Evolutionary conservation across 306 rosid genomes (phyloP).

Genomic region (Sophora flavescens): DNA sequence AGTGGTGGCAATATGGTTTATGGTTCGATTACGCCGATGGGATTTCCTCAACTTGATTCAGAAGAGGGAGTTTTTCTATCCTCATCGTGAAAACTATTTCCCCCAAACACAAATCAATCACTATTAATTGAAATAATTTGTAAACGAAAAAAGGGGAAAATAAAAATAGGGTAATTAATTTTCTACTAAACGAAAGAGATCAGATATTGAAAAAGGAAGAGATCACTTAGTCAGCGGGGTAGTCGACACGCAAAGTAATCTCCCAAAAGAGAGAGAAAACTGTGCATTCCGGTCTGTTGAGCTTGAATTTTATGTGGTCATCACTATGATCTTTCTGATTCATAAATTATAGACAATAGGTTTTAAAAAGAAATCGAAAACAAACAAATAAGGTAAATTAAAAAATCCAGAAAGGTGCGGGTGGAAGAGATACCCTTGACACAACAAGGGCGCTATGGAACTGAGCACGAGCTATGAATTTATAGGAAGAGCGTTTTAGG

Average conservation of each 20-base stretch:
- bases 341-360: background rate
- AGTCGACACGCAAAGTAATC: constrained; percentile 65
- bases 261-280: constrained; percentile 50
- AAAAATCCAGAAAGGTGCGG: background rate
- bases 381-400: background rate
- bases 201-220: background rate
- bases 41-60: constrained; percentile 60
- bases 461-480: background rate
- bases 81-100: constrained; percentile 57
- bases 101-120: constrained; percentile 28
- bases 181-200: too few relatives aligned
- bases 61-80: constrained; percentile 70
- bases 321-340: constrained; percentile 35
- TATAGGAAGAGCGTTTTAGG: constrained; percentile 43
- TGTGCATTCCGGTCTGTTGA: constrained; percentile 89
- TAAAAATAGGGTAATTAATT: too few relatives aligned
- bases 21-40: constrained; percentile 73
- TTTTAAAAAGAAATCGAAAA: background rate
- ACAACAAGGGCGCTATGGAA: background rate
- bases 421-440: background rate
- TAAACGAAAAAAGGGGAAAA: too few relatives aligned
- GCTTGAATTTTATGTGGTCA: constrained; percentile 68
- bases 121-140: too few relatives aligned
- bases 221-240: constrained; percentile 82
- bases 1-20: constrained; percentile 51